Base-by-base conservation (phyloP, 352 stramenopile genomes). In the Pythium utonaiense region DNA sequence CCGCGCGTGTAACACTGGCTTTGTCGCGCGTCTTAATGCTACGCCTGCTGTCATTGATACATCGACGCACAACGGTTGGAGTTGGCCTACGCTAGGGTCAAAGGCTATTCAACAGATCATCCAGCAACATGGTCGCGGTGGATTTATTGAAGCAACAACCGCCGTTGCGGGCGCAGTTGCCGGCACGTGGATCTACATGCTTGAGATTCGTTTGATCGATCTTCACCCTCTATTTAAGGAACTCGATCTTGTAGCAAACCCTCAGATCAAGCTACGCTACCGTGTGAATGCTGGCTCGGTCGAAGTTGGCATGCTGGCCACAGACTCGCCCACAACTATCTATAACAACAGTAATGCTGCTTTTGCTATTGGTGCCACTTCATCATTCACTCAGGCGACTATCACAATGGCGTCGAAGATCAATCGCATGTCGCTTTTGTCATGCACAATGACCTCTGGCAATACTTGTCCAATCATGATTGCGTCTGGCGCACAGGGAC, bases 151-250 rank as follows among this genome's bases (percentile, higher is more conserved):
- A 41, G 27, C 40, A 19, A 31, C 48, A 21, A 12, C 49, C 51
- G 53, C 50, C 45, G 36, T 38, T 44, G 62, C 33, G 50, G 13
- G 33, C 30, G 40, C 53, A 19, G 27, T 59, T 60, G 36, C 49
- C 47, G 62, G 45, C 22, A 62, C 44, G 7, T 64, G 62, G 53
- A 27, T 59, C 27, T 49, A 64, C 22, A 63, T 68, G 53, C 28
- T 69, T 7, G 64, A 69, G 48, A 69, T 69, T 57, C 62, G 54
- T 56, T 36, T 69, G 3, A 40, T 44, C 42, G 54, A 64, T 64
- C 33, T 64, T 21, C 62, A 64, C 28, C 62, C 62, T 30, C 10
- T 69, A 21, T 69, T 69, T 49, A 69, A 69, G 50, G 53, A 64
- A 60, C 47, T 69, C 12, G 62, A 69, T 64, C 50, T 69, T 3